Conservation (phyloP, 805 yeast species). For the Nakazawaea holstii region DNA sequence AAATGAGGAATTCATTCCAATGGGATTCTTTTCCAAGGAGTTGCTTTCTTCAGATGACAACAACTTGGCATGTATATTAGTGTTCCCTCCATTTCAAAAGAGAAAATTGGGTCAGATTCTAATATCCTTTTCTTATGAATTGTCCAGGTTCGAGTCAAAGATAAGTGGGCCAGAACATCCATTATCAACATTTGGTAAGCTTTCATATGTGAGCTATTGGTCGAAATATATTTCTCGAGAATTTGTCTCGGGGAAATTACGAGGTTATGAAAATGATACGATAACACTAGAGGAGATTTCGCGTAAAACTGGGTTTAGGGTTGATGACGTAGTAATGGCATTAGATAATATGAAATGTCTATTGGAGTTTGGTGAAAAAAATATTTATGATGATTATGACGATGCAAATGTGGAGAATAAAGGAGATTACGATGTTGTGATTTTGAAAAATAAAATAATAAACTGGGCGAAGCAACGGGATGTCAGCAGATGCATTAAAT, state of each 20-base stretch:
- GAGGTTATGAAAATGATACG: conserved; percentile 15
- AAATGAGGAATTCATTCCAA: conserved; percentile 39
- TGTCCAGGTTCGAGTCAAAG: conserved; percentile 59
- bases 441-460: conserved; percentile 19
- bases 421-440: conserved; percentile 16
- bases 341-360: conserved; percentile 50
- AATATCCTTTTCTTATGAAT: conserved; percentile 76
- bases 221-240: conserved; percentile 42
- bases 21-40: conserved; percentile 94
- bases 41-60: conserved; percentile 71
- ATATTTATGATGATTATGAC: conserved; percentile 23
- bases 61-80: conserved; percentile 85
- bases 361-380: conserved; percentile 21
- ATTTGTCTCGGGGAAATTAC: conserved; percentile 34
- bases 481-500: conserved; percentile 14
- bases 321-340: conserved; percentile 55
- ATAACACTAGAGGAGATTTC: conserved; percentile 47
- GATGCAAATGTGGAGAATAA: conserved; percentile 10
- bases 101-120: conserved; percentile 70
- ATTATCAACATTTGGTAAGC: conserved; percentile 72
- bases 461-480: conserved; percentile 22
- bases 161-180: conserved; percentile 93
- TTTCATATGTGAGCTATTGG: conserved; percentile 78
- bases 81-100: conserved; percentile 90
- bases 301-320: conserved; percentile 55